phyloP scores from a whole-genome alignment of 768 basidiomycete genomes.

The Cubamyces lactineus region DNA sequence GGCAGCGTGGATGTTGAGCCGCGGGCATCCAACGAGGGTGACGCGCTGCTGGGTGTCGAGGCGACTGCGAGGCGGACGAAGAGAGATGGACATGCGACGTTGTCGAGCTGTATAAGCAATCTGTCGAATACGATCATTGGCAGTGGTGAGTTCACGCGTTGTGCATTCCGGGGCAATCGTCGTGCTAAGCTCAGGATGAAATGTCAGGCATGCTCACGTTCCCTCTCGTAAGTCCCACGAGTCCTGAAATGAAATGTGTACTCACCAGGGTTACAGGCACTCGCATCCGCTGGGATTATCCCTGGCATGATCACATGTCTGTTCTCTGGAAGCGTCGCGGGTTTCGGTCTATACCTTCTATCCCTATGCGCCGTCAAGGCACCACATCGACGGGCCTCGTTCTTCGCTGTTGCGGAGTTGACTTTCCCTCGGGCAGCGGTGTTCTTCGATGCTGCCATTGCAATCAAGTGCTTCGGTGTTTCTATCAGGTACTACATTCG shows the following conservation, averaged over 20 bases:
- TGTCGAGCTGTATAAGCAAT: slow-evolving; percentile 75
- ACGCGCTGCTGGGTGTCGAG: slow-evolving; percentile 59
- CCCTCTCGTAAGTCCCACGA: slow-evolving; percentile 61
- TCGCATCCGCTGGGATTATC: slow-evolving; percentile 88
- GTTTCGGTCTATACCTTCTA: slow-evolving; percentile 88
- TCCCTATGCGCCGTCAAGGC: slow-evolving; percentile 80
- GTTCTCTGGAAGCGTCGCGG: slow-evolving; percentile 74
- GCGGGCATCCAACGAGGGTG: slow-evolving; percentile 48
- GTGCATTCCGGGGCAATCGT: background rate
- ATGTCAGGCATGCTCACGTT: slow-evolving; percentile 83
- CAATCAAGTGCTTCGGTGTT: slow-evolving; percentile 96
- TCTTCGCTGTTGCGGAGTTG: slow-evolving; percentile 80
- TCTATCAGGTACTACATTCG: slow-evolving; percentile 71
- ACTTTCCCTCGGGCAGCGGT: slow-evolving; percentile 88
- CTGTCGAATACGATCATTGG: slow-evolving; percentile 91
- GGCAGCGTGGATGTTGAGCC: slow-evolving; percentile 34
- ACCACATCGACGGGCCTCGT: slow-evolving; percentile 75
- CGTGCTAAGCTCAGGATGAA: slow-evolving; percentile 11
- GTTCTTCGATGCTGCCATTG: slow-evolving; percentile 93
- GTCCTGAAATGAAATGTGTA: background rate
- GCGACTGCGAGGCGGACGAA: slow-evolving; percentile 36
- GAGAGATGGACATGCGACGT: slow-evolving; percentile 68
- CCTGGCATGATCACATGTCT: slow-evolving; percentile 89
- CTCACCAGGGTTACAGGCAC: slow-evolving; percentile 54
- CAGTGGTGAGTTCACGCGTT: slow-evolving; percentile 59